phyloP scores from a whole-genome alignment of 495 filamentous ascomycete species.

The Thermochaetoides thermophila region DNA sequence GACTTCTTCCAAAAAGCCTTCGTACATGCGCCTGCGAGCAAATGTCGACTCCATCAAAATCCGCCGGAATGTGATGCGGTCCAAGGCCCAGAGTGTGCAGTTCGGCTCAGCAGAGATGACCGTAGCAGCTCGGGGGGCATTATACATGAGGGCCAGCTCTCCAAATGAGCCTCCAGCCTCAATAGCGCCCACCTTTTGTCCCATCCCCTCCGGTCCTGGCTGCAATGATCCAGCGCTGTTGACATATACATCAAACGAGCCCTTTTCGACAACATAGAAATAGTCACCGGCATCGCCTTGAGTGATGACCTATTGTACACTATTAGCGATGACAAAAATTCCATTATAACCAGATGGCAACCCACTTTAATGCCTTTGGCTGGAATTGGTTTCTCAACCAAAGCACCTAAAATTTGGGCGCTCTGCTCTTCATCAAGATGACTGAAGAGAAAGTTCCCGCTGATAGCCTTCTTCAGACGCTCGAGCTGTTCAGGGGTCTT shows the following conservation, averaged over 20 bases:
- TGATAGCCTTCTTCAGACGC: constrained; percentile 68
- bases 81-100: constrained; percentile 82
- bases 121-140: constrained; percentile 91
- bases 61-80: constrained; percentile 91
- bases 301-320: constrained; percentile 52
- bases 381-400: constrained; percentile 90
- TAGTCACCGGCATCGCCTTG: constrained; percentile 95
- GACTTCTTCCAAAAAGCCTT: constrained; percentile 94
- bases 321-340: constrained; percentile 2
- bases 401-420: constrained; percentile 70
- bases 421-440: constrained; percentile 89
- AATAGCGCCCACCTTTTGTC: constrained; percentile 65
- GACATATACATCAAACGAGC: constrained; percentile 83
- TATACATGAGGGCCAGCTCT: constrained; percentile 96
- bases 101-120: constrained; percentile 68
- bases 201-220: constrained; percentile 71
- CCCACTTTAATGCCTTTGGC: constrained; percentile 76
- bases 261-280: constrained; percentile 93
- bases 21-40: constrained; percentile 88
- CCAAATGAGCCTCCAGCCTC: constrained; percentile 92
- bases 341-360: neutral
- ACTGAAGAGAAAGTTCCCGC: constrained; percentile 83
- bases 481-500: constrained; percentile 70
- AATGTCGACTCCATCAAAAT: constrained; percentile 98
- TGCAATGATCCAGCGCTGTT: constrained; percentile 65